Evolutionary conservation across 2,329 filamentous ascomycete species (phyloP), one percentile per base, ranked within the genome.

Genomic region (Aspergillus texensis): DNA sequence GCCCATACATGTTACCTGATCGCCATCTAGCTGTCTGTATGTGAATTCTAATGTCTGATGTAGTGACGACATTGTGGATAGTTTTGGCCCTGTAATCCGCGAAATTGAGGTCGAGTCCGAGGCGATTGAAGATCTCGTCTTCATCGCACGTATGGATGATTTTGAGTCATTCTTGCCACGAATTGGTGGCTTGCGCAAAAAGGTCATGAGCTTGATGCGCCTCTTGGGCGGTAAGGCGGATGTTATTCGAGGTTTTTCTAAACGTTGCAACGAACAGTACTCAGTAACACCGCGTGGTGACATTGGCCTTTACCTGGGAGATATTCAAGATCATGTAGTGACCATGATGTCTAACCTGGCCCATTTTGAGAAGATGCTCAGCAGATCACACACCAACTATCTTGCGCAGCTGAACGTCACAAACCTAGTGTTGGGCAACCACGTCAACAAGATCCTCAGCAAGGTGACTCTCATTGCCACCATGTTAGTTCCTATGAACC

Each of bases 311-410:
- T 99, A 99, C 75, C 86, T 99, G 41, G 93, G 93, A 73, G 95
- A 99, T 80, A 97, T 99, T 68, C 95, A 99, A 79, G 95, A 99
- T 80, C 95, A 99, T 85, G 94, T 99, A 59, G 93, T 99, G 64
- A 99, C 95, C 53, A 98, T 98, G 94, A 96, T 97, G 86, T 95
- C 92, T 70, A 99, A 96, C 79, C 80, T 99, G 71, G 89, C 89
- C 1, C 95, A 99, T 77, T 97, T 97, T 71, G 95, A 99, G 78
- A 98, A 98, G 84, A 97, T 99, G 86, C 86, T 99, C 57, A 94
- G 91, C 32, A 91, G 95, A 26, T 91, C 92, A 2, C 95, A 99
- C 82, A 92, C 91, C 82, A 99, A 98, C 78, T 98, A 99, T 75
- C 86, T 99, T 43, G 94, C 95, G 1, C 95, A 97, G 75, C 88